Evolutionary conservation across 495 filamentous ascomycete species (phyloP).

Genomic region (Podospora pseudoanserina): DNA sequence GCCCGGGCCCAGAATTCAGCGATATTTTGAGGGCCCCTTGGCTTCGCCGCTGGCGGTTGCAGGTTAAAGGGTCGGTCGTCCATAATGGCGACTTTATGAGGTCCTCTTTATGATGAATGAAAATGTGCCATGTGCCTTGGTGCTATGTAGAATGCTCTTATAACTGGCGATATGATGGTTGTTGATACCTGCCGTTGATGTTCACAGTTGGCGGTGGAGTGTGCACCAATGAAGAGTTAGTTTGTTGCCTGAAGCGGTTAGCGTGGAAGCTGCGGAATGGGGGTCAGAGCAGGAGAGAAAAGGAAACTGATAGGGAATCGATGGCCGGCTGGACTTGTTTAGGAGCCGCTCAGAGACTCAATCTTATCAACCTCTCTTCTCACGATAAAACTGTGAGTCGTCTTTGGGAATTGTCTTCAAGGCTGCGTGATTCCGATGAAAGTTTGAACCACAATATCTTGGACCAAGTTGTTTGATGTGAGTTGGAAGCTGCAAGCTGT

Average conservation of each 20-base stretch:
- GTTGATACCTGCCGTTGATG: neutral
- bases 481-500: neutral
- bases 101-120: neutral
- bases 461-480: neutral
- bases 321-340: too few relatives aligned
- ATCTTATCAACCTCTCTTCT: neutral
- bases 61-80: constrained; percentile 61
- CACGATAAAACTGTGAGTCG: neutral
- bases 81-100: constrained; percentile 12
- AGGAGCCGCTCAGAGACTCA: too few relatives aligned
- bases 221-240: neutral
- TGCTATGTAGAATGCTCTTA: neutral
- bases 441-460: neutral
- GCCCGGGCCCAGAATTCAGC: constrained; percentile 71
- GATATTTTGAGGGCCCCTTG: constrained; percentile 56
- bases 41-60: constrained; percentile 54
- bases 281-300: neutral
- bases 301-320: neutral
- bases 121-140: too few relatives aligned
- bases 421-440: neutral
- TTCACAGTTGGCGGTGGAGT: neutral
- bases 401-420: neutral
- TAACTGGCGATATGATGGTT: neutral
- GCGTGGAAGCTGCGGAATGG: neutral
- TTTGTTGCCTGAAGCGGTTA: neutral